Evolutionary conservation across 192 early-diverging fungal species (phyloP), one percentile per base, ranked within the genome.

Genomic region (Backusella luteola): DNA sequence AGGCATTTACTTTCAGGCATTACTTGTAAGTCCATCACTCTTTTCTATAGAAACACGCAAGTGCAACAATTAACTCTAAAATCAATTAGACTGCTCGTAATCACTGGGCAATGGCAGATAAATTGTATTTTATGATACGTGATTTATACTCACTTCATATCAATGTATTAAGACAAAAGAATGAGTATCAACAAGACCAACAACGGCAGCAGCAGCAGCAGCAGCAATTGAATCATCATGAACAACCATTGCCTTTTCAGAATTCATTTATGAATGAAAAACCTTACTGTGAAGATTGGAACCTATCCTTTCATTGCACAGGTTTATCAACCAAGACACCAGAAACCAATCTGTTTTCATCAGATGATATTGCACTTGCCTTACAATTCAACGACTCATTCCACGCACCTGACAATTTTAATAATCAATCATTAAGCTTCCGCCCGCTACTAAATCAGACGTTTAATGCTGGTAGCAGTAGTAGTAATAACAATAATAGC

Each of bases 31-130:
- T 36, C 8, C 17, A 11, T 42, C 2, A 29, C n/a, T 38, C 4
- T 6, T 26, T 19, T 53, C 21, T 39, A 39, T 3, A 39, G 21
- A 29, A 26, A 59, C 3, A 29, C 2, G 29, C 26, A 29, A 23
- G 26, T 63, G 11, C 0, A 3, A 26, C 0, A 3, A 26, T 38
- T 71, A 7, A 71, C 9, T 26, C 11, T 15, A 29, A 46, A 72
- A 19, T 6, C 26, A 12, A 34, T 36, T 36, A 81, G 69, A 78
- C 66, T 17, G 84, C 87, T 83, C 75, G 79, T 49, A 71, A 79
- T 34, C 83, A 83, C 32, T 89, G 88, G 88, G 83, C 84, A 4
- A 89, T 86, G 79, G 84, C 86, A 4, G 84, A 83, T 35, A 89
- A 86, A 66, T 79, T 87, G n/a, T 87, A 82, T 53, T 85, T 85